Evolutionary conservation across 129 eudicot genomes (phyloP).

Genomic region (Sambucus nigra): DNA sequence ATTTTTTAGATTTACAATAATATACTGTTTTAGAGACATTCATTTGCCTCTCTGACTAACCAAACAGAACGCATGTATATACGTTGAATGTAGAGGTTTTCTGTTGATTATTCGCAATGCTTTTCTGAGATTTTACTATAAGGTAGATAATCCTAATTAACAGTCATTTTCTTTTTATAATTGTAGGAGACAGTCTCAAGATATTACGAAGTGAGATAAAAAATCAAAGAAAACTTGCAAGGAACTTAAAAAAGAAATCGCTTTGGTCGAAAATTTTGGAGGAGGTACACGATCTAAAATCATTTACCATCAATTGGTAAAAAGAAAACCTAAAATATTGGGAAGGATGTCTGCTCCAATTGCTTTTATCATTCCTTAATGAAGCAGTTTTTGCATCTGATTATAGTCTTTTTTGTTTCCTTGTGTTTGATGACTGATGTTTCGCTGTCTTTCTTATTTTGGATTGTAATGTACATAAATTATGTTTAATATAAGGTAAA

Average conservation of each 20-base stretch:
- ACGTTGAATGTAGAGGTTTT: background rate
- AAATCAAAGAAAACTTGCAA: conserved; percentile 56
- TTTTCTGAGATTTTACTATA: background rate
- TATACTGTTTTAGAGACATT: background rate
- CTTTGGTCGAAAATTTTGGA: conserved; percentile 85
- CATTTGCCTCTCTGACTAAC: background rate
- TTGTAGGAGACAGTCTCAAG: conserved; percentile 59
- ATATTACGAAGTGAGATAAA: conserved; percentile 64
- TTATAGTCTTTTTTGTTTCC: background rate
- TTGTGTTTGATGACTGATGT: background rate
- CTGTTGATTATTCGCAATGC: conserved; percentile 1
- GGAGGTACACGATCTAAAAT: conserved; percentile 46
- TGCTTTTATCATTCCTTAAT: background rate
- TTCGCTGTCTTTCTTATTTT: too few species aligned
- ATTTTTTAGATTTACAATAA: background rate
- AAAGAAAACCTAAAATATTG: background rate
- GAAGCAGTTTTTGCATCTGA: background rate
- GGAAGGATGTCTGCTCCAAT: background rate
- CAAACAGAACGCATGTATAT: background rate
- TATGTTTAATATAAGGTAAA: too few species aligned
- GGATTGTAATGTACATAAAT: too few species aligned
- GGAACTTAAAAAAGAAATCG: conserved; percentile 64
- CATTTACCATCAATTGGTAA: background rate
- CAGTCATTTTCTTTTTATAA: conserved; percentile 10
- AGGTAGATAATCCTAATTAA: conserved; percentile 1